phyloP scores from a whole-genome alignment of 192 early-diverging fungal genomes.

The Entomortierella lignicola region DNA sequence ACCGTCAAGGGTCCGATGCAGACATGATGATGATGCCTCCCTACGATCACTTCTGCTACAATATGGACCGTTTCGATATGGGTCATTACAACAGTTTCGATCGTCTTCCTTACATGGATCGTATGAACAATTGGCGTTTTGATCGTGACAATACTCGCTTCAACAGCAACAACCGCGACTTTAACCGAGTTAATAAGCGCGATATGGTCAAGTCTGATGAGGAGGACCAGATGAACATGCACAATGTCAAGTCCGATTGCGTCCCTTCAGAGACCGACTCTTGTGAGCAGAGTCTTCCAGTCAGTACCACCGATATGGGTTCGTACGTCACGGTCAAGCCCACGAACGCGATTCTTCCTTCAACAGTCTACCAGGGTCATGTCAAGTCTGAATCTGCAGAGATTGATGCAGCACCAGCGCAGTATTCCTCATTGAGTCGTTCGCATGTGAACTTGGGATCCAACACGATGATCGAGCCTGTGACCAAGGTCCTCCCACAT shows the following conservation, averaged over 20 bases:
- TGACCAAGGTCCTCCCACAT: conserved; percentile 26
- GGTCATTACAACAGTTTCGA: too few relatives aligned
- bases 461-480: conserved; percentile 29
- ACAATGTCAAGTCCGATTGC: neutral
- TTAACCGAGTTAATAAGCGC: neutral
- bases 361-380: conserved; percentile 32
- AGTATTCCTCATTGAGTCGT: neutral
- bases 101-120: neutral
- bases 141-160: neutral
- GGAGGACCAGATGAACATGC: neutral
- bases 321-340: conserved; percentile 16
- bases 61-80: neutral
- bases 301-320: conserved; percentile 20
- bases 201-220: neutral
- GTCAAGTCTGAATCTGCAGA: conserved; percentile 18
- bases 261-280: conserved; percentile 16
- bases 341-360: conserved; percentile 10
- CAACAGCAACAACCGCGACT: neutral
- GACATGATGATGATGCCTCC: neutral
- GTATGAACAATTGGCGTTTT: neutral
- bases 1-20: neutral
- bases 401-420: conserved; percentile 2
- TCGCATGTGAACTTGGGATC: conserved; percentile 21
- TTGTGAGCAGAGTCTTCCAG: conserved; percentile 9
- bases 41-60: neutral